A percentile compares a stretch with the other conserved stretches of the same genome.
These are phyloP conservation scores for Tephrocybe sp. DNA, from an alignment of 768 basidiomycete species.

Conservation along the genomic window DNA sequence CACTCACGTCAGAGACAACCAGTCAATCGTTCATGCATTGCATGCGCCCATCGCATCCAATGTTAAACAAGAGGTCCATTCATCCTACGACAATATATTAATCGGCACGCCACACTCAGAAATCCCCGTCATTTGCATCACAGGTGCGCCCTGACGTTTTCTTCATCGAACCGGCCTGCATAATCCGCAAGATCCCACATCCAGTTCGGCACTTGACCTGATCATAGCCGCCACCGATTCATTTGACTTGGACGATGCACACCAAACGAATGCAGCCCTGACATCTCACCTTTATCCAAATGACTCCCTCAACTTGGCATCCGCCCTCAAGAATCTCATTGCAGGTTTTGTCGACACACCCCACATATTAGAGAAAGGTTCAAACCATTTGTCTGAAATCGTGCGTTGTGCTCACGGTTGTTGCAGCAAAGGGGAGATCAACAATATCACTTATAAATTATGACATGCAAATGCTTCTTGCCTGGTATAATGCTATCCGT, in stretches of 20 bases:
- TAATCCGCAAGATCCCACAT: constrained; percentile 35
- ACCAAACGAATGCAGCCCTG: constrained; percentile 16
- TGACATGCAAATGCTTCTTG: constrained; percentile 58
- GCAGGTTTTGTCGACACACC: constrained; percentile 46
- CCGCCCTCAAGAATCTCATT: constrained; percentile 55
- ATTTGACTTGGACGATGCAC: constrained; percentile 13
- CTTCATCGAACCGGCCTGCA: neutral
- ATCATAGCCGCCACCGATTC: constrained; percentile 36
- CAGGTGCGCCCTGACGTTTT: constrained; percentile 36
- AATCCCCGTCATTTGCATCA: constrained; percentile 56
- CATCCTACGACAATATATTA: constrained; percentile 43
- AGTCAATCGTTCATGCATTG: constrained; percentile 40
- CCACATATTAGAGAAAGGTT: constrained; percentile 23
- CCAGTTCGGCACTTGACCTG: constrained; percentile 43
- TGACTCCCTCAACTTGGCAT: constrained; percentile 51
- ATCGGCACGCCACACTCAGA: constrained; percentile 60
- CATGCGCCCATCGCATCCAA: constrained; percentile 46
- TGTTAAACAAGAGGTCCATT: constrained; percentile 40
- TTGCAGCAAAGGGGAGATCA: constrained; percentile 44
- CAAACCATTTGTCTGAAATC: neutral
- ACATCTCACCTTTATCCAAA: constrained; percentile 54
- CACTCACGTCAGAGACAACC: neutral
- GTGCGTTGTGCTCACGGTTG: neutral
- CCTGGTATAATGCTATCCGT: constrained; percentile 53
- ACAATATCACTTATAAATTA: constrained; percentile 53